Evolutionary conservation across 352 stramenopile genomes (phyloP).

Genomic region (Globisporangium spiculum): DNA sequence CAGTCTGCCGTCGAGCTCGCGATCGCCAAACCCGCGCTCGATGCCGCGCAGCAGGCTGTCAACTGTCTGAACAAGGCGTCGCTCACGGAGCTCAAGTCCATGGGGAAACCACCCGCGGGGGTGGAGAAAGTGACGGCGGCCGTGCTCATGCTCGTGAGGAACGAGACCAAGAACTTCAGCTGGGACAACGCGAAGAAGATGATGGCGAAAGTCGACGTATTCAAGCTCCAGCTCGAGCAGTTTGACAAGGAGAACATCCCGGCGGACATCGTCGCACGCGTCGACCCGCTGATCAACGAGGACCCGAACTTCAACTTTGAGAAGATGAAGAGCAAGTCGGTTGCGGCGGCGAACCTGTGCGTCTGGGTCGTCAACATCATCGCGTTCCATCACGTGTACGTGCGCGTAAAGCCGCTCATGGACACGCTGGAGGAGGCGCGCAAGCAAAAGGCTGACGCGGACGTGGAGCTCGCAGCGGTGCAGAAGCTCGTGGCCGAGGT

Average conservation of each 20-base stretch:
- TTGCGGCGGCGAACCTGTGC: constrained; percentile 89
- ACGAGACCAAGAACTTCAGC: constrained; percentile 92
- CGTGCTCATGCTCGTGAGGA: constrained; percentile 92
- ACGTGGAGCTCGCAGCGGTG: constrained; percentile 78
- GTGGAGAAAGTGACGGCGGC: constrained; percentile 90
- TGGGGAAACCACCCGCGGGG: constrained; percentile 82
- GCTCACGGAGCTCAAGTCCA: constrained; percentile 86
- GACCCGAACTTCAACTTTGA: constrained; percentile 92
- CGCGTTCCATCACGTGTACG: constrained; percentile 90
- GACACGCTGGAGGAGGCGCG: constrained; percentile 86
- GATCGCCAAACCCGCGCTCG: constrained; percentile 78
- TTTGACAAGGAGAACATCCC: constrained; percentile 93
- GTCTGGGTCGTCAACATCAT: constrained; percentile 95
- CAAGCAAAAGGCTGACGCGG: constrained; percentile 67
- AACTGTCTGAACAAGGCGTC: constrained; percentile 90
- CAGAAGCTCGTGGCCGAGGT: constrained; percentile 83
- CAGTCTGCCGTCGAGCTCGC: constrained; percentile 71
- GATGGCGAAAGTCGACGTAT: constrained; percentile 93
- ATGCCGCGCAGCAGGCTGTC: constrained; percentile 82
- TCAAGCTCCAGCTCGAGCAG: constrained; percentile 88
- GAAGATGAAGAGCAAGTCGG: constrained; percentile 93
- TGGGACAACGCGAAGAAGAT: constrained; percentile 96
- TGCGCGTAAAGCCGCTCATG: constrained; percentile 94
- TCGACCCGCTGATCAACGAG: constrained; percentile 82
- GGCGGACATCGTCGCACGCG: constrained; percentile 75